Percentiles rank a stretch among this genome's conserved stretches.
Conservation (phyloP, 306 rosid genomes). For the Fagus crenata region DNA sequence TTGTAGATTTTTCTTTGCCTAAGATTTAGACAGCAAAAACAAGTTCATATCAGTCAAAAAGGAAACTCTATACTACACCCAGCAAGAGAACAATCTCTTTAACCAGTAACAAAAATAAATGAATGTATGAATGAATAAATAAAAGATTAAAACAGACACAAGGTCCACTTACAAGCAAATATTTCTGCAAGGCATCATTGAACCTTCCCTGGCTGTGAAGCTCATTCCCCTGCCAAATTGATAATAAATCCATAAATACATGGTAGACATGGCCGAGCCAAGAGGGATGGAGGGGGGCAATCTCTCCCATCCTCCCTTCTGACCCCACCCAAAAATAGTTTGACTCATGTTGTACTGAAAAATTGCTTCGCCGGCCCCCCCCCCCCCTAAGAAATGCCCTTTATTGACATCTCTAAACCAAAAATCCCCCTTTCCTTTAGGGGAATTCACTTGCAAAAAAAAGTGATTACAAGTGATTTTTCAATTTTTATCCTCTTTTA, state of each 20-base stretch:
- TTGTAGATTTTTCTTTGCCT: slow-evolving; percentile 87
- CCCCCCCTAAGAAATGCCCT: no score
- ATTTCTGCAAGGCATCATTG: slow-evolving; percentile 71
- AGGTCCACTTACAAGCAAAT: slow-evolving; percentile 61
- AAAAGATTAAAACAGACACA: slow-evolving; percentile 18
- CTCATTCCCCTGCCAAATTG: slow-evolving; percentile 74
- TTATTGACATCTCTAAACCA: no score
- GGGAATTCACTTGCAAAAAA: no score
- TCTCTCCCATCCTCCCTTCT: no score
- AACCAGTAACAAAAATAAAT: neutral
- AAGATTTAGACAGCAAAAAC: slow-evolving; percentile 31
- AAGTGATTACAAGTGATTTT: no score
- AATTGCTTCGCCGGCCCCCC: no score
- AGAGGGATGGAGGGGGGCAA: no score
- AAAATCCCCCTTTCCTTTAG: no score
- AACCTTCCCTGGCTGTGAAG: slow-evolving; percentile 80
- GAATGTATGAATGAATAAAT: neutral
- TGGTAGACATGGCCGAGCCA: slow-evolving; percentile 14
- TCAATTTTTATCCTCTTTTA: no score
- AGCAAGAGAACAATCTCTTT: slow-evolving; percentile 4
- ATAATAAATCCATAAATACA: slow-evolving; percentile 33
- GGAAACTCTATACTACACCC: neutral
- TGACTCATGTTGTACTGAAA: no score
- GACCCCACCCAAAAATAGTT: no score
- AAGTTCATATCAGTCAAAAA: slow-evolving; percentile 16